Conservation (phyloP, 1,284 basidiomycete genomes). For the Cryptococcus amylolentus region DNA sequence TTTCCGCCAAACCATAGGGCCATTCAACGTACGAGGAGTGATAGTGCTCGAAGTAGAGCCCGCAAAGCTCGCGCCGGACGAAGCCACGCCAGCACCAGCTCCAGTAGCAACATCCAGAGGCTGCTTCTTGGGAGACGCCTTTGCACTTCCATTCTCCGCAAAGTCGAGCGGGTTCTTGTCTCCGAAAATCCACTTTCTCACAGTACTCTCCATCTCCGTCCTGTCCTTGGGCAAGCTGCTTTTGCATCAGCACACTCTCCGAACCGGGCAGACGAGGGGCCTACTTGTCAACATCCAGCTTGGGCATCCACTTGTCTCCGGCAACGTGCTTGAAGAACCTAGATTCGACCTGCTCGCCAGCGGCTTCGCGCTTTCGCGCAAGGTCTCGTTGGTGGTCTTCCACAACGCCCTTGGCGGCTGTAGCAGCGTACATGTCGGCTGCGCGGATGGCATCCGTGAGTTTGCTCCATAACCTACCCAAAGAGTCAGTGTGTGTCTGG, state of each 20-base stretch:
- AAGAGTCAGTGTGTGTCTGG: too few relatives aligned
- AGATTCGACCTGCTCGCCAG: constrained; percentile 57
- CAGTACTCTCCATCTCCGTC: constrained; percentile 59
- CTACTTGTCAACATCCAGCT: constrained; percentile 60
- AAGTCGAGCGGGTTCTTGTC: constrained; percentile 25
- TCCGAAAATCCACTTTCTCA: constrained; percentile 62
- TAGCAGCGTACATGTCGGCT: constrained; percentile 92
- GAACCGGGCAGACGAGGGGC: constrained; percentile 20
- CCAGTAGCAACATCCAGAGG: not conserved
- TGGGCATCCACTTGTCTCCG: constrained; percentile 74
- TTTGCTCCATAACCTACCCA: constrained; percentile 80
- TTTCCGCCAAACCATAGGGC: not conserved
- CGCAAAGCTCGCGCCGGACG: constrained; percentile 4
- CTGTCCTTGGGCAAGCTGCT: constrained; percentile 67
- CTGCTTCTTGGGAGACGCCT: not conserved
- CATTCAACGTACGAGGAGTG: constrained; percentile 6
- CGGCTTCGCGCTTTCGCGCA: constrained; percentile 70
- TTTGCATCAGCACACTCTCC: constrained; percentile 10
- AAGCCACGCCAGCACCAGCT: not conserved
- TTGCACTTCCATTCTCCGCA: not conserved
- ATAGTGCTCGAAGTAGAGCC: constrained; percentile 9
- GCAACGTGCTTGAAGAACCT: constrained; percentile 71
- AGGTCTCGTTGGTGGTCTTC: constrained; percentile 89
- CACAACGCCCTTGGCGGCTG: constrained; percentile 80
- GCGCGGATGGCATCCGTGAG: constrained; percentile 81